phyloP scores from a whole-genome alignment of 2,329 filamentous ascomycete species.

The Aspergillus clavatus region DNA sequence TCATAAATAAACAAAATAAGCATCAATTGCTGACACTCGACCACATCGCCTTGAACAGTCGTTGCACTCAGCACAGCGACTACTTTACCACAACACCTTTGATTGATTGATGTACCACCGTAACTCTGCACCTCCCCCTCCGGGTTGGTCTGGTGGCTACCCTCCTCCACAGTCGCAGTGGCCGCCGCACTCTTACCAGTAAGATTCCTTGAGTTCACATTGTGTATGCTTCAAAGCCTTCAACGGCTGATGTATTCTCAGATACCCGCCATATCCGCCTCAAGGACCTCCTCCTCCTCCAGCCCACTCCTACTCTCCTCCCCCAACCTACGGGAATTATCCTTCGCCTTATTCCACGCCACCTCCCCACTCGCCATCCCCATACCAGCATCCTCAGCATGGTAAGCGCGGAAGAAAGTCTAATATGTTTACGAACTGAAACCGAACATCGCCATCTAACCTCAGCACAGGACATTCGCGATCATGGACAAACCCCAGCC shows the following conservation, averaged over 20 bases:
- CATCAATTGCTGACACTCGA: too few relatives aligned
- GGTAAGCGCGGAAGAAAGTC: conserved; percentile 9
- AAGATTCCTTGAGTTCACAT: neutral
- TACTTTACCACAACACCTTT: neutral
- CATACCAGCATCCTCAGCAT: conserved; percentile 11
- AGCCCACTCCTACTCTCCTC: conserved; percentile 3
- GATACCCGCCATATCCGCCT: conserved; percentile 7
- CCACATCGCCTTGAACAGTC: neutral
- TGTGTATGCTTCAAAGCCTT: too few relatives aligned
- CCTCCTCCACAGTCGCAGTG: conserved; percentile 10
- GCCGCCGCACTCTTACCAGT: conserved; percentile 14
- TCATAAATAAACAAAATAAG: too few relatives aligned
- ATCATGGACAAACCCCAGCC: conserved; percentile 49
- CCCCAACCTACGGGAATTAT: conserved; percentile 4
- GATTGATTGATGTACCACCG: conserved; percentile 20
- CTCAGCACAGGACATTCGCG: conserved; percentile 40
- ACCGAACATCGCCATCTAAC: conserved; percentile 2
- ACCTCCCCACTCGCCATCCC: conserved; percentile 12
- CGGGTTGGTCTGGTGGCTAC: conserved; percentile 14
- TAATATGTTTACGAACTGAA: neutral
- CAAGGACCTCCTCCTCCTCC: conserved; percentile 1
- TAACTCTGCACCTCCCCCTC: conserved; percentile 10
- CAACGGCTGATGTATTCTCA: neutral
- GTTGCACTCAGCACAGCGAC: too few relatives aligned
- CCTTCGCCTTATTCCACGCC: conserved; percentile 11